Evolutionary conservation across 78 protist species (phyloP), one percentile per base, ranked within the genome.

Genomic region (Dictyostelium brefeldianum): DNA sequence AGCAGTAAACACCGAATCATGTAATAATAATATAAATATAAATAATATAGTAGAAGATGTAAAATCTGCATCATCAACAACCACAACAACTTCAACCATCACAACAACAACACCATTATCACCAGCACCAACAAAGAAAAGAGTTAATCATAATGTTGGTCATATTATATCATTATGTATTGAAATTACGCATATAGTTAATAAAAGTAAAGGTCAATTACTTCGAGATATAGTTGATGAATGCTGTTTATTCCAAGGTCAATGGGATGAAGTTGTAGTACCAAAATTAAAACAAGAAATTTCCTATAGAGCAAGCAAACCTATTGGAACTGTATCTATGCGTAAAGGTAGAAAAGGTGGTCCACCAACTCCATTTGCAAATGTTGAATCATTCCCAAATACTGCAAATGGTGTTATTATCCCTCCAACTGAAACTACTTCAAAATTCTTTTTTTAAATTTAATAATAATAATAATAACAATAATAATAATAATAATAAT

Each of bases 291-390:
- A 47, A 51, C 81, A 87, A 80, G 93, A 87, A 57, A 87, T 87
- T 9, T 87, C 93, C 1, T 65, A 62, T 64, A 74, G 93, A 65
- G 65, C 43, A 20, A 64, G 67, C 53, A 87, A 87, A 51, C 93
- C 93, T 48, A 87, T 87, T 14, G 93, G 93, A n/a, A 87, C 93
- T 5, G 93, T 87, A 11, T 87, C 93, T 8, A 87, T 87, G 93
- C 93, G 93, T 77, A 87, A 87, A 65, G 93, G 93, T 36, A 87
- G 81, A 64, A 78, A 47, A 9, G 92, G 92, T 27, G 81, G 62
- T 20, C 83, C 79, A 36, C 69, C 83, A 18, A 78, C 41, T 54
- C 83, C 83, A 78, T 87, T 87, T 75, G 18, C 59, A 27, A 62
- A 57, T 14, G 79, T 77, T 17, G 93, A 87, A 64, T 51, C 69